Conservation (phyloP, 73 alveolate genomes). For the Tetrahymena borealis region DNA sequence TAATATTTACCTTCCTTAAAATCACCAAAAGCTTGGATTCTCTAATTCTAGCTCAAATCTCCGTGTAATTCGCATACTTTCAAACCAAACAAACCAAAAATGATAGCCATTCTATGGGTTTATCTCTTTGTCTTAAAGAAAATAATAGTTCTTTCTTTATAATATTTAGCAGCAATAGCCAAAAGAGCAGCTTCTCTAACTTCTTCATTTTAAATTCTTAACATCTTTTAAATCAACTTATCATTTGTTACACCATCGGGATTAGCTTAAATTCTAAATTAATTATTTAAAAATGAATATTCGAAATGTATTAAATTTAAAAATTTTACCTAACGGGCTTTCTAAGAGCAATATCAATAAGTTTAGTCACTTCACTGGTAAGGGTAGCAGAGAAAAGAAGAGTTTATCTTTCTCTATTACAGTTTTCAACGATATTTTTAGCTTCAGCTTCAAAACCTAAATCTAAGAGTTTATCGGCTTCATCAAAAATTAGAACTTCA, state of each 20-base stretch:
- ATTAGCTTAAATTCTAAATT: not conserved
- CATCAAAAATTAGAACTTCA: slow-evolving; percentile 91
- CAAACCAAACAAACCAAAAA: slow-evolving; percentile 70
- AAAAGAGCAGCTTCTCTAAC: slow-evolving; percentile 48
- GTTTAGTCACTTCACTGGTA: slow-evolving; percentile 76
- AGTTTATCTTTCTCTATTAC: slow-evolving; percentile 90
- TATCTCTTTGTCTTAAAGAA: slow-evolving; percentile 86
- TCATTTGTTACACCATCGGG: slow-evolving; percentile 23
- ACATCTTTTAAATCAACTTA: slow-evolving; percentile 12
- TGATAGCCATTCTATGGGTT: slow-evolving; percentile 77
- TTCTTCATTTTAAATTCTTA: slow-evolving; percentile 6
- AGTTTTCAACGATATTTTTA: slow-evolving; percentile 59
- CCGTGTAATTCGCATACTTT: slow-evolving; percentile 89
- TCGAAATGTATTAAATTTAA: slow-evolving; percentile 28
- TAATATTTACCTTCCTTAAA: slow-evolving; percentile 87
- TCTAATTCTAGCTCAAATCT: slow-evolving; percentile 69
- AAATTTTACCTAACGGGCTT: slow-evolving; percentile 76
- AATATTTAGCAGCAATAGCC: slow-evolving; percentile 42
- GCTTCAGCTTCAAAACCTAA: slow-evolving; percentile 91
- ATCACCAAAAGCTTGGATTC: slow-evolving; percentile 76
- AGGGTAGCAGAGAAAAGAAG: slow-evolving; percentile 97
- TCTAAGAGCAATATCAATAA: slow-evolving; percentile 77
- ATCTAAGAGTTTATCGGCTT: slow-evolving; percentile 96
- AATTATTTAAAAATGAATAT: not conserved
- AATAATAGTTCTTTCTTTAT: slow-evolving; percentile 73